phyloP scores from a whole-genome alignment of 305 asterid genomes.

The Fraxinus xanthoxyloides region DNA sequence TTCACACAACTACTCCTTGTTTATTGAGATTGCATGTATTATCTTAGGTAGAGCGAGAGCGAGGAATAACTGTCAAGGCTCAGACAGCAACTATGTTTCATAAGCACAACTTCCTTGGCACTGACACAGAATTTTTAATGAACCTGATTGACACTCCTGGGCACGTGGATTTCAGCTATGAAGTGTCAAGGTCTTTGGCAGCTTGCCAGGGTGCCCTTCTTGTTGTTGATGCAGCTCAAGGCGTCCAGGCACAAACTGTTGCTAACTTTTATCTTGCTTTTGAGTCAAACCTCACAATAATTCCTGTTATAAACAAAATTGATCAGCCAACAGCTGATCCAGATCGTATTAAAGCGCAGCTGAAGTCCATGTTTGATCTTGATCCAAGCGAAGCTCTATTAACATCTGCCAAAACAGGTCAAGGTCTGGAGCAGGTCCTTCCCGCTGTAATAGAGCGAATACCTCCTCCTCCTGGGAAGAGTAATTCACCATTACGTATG shows the following conservation, averaged over 20 bases:
- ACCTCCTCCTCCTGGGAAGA: conserved; percentile 83
- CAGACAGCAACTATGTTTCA: conserved; percentile 99
- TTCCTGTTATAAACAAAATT: conserved; percentile 92
- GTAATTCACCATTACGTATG: conserved; percentile 65
- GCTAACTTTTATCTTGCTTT: conserved; percentile 97
- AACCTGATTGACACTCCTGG: conserved; percentile 98
- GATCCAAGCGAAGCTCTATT: conserved; percentile 77
- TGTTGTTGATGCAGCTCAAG: conserved; percentile 97
- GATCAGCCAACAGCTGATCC: conserved; percentile 99
- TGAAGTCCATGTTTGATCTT: conserved; percentile 91
- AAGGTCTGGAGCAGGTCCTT: conserved; percentile 84
- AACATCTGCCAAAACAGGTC: conserved; percentile 96
- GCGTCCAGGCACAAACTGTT: conserved; percentile 98
- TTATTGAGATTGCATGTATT: conserved; percentile 23
- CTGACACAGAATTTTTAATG: conserved; percentile 59
- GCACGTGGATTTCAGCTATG: conserved; percentile 96
- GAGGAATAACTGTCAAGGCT: conserved; percentile 98
- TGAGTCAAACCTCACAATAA: conserved; percentile 73
- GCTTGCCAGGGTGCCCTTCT: conserved; percentile 99
- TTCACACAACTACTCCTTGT: conserved; percentile 2
- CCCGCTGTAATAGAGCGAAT: conserved; percentile 94
- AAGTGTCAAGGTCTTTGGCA: conserved; percentile 95
- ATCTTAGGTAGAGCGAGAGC: conserved; percentile 91
- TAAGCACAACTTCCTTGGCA: conserved; percentile 55
- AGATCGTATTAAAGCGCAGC: conserved; percentile 79